Evolutionary conservation across 2,329 filamentous ascomycete species (phyloP).

Genomic region (Coniochaeta sp.): DNA sequence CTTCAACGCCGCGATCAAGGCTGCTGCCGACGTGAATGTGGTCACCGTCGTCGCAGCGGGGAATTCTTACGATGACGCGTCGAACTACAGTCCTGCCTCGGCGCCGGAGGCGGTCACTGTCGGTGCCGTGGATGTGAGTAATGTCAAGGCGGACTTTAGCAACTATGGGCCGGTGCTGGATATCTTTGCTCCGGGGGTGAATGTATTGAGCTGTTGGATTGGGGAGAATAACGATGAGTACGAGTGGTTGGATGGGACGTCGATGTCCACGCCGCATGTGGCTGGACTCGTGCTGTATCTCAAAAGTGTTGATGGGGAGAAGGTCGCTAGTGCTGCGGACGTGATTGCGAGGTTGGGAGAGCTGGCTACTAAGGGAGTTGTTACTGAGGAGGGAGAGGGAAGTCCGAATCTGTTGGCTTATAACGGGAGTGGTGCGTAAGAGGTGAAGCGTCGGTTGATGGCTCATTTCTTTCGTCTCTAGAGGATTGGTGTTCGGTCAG

Average conservation of each 20-base stretch:
- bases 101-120: conserved; percentile 32
- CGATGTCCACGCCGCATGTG: conserved; percentile 55
- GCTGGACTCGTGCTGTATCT: conserved; percentile 54
- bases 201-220: conserved; percentile 34
- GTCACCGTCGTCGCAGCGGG: conserved; percentile 33
- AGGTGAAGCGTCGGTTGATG: neutral
- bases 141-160: conserved; percentile 28
- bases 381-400: conserved; percentile 7
- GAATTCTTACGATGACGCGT: conserved; percentile 15
- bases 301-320: conserved; percentile 4
- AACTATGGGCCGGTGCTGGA: conserved; percentile 38
- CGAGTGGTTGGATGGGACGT: conserved; percentile 44
- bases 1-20: conserved; percentile 29
- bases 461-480: neutral
- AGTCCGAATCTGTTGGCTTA: conserved; percentile 15
- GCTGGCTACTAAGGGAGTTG: conserved; percentile 7
- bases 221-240: conserved; percentile 22
- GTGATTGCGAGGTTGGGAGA: conserved; percentile 4
- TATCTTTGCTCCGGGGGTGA: conserved; percentile 35
- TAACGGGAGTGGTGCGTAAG: conserved; percentile 8
- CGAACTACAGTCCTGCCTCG: conserved; percentile 24
- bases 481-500: neutral
- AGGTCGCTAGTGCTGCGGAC: neutral
- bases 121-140: conserved; percentile 24
- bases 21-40: conserved; percentile 24